A percentile compares a stretch with the other conserved stretches of the same genome.
Conservation (phyloP, 306 rosid genomes). For the Vigna angularis region DNA sequence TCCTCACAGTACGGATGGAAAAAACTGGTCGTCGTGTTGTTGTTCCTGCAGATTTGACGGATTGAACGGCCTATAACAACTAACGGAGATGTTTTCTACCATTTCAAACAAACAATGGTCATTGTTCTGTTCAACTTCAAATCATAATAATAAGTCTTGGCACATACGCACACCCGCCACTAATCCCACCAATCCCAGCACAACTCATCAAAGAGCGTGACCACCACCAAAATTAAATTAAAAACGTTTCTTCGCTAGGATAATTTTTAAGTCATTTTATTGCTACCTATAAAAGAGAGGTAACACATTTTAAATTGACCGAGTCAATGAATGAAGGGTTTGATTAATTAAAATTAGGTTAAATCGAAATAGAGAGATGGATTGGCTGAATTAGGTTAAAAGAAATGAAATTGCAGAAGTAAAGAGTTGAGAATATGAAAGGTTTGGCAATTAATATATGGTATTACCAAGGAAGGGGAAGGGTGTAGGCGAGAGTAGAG, state of each 20-base stretch:
- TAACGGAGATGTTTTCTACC: slow-evolving; percentile 40
- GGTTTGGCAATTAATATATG: background rate
- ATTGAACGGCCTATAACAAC: slow-evolving; percentile 60
- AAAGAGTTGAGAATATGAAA: background rate
- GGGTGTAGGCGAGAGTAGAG: background rate
- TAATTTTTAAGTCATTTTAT: too few relatives aligned
- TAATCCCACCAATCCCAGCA: slow-evolving; percentile 18
- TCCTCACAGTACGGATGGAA: slow-evolving; percentile 55
- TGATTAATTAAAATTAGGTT: too few relatives aligned
- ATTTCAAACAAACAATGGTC: slow-evolving; percentile 20
- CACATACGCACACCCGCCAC: background rate
- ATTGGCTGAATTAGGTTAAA: too few relatives aligned
- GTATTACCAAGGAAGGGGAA: background rate
- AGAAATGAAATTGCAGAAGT: too few relatives aligned
- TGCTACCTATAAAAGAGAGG: too few relatives aligned
- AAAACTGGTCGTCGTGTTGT: slow-evolving; percentile 53
- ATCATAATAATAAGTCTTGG: slow-evolving; percentile 15
- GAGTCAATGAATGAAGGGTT: too few relatives aligned
- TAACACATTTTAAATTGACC: too few relatives aligned
- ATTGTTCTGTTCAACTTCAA: slow-evolving; percentile 34
- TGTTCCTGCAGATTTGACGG: slow-evolving; percentile 51
- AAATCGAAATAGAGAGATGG: too few relatives aligned
- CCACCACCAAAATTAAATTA: background rate
- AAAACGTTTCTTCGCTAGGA: background rate
- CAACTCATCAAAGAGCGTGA: slow-evolving; percentile 24